These are phyloP conservation scores for Aureobasidium musti DNA, from an alignment of 2,329 filamentous ascomycete genomes.

Conservation along the genomic window DNA sequence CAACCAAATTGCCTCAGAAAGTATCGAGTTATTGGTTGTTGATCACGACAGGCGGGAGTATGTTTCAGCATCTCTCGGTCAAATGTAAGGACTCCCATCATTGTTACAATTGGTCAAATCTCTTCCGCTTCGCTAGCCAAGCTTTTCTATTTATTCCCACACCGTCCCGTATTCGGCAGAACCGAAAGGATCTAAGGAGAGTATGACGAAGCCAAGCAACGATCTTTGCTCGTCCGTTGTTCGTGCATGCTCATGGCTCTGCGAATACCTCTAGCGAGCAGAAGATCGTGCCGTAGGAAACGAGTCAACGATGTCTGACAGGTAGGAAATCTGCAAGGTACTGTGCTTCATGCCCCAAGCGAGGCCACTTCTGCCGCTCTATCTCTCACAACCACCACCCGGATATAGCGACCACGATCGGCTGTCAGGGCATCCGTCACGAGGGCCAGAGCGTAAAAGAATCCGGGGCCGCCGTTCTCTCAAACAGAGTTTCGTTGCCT, in stretches of 20 bases:
- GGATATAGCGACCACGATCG: background rate
- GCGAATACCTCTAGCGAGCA: constrained; percentile 7
- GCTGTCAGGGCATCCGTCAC: constrained; percentile 9
- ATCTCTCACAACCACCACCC: background rate
- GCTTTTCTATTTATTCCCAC: constrained; percentile 18
- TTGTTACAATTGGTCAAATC: constrained; percentile 3
- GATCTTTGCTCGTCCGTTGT: constrained; percentile 26
- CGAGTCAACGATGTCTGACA: constrained; percentile 15
- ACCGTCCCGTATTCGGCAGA: constrained; percentile 21
- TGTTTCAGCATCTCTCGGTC: constrained; percentile 22
- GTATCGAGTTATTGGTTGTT: constrained; percentile 1
- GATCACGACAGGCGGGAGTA: background rate
- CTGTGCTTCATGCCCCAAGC: background rate
- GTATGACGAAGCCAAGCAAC: constrained; percentile 60
- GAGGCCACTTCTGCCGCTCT: background rate
- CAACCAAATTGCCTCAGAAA: background rate
- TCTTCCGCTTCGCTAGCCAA: constrained; percentile 1
- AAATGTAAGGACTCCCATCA: background rate
- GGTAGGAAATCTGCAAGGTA: background rate
- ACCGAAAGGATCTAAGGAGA: constrained; percentile 52
- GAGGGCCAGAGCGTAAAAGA: constrained; percentile 16
- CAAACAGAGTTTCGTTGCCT: constrained; percentile 23
- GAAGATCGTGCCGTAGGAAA: background rate
- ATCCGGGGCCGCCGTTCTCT: constrained; percentile 21
- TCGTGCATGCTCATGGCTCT: constrained; percentile 15